phyloP scores from a whole-genome alignment of 2,329 filamentous ascomycete genomes.

The Calonectria fujianensis region DNA sequence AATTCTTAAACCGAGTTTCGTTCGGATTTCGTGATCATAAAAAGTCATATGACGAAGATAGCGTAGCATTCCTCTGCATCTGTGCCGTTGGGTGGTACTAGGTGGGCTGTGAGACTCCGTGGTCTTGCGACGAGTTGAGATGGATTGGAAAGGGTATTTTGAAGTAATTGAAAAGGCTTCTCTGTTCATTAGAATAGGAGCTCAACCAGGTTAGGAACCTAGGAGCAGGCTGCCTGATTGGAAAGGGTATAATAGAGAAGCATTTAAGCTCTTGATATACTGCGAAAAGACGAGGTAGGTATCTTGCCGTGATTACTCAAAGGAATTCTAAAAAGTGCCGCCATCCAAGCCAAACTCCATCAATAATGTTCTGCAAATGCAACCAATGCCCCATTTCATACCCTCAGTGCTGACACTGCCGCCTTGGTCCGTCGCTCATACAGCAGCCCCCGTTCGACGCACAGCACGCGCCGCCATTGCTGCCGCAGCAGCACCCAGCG shows the following conservation, averaged over 20 bases:
- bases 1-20: not conserved
- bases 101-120: too few species aligned
- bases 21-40: not conserved
- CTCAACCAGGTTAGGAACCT: too few species aligned
- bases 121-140: not conserved
- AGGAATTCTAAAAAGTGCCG: not conserved
- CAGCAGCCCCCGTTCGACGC: not conserved
- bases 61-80: not conserved
- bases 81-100: not conserved
- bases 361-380: not conserved
- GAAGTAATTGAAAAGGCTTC: too few species aligned
- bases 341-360: not conserved
- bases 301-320: not conserved
- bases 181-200: too few species aligned
- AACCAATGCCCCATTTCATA: not conserved
- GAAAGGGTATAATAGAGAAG: not conserved
- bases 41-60: not conserved
- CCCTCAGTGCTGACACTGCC: not conserved
- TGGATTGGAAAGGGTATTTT: not conserved
- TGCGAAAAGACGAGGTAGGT: not conserved
- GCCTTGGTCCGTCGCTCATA: not conserved
- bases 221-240: too few species aligned
- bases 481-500: constrained; percentile 29
- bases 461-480: constrained; percentile 29
- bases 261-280: not conserved